Percentiles rank a stretch among this genome's conserved stretches.
These are phyloP conservation scores for Coniella vitis DNA, from an alignment of 2,329 filamentous ascomycete species.

Conservation along the genomic window DNA sequence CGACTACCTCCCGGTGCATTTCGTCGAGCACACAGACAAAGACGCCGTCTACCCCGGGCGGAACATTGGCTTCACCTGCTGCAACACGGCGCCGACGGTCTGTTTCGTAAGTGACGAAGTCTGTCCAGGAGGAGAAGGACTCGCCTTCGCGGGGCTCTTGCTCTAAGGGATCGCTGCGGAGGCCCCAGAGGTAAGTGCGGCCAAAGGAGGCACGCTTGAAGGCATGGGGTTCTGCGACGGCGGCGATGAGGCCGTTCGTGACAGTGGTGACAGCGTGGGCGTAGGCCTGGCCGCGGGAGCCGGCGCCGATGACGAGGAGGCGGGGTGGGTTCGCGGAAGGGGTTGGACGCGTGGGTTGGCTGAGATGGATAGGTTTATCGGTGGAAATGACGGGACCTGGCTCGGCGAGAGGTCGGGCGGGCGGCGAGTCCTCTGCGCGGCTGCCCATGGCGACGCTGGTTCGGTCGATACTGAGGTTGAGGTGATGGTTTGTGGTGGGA, in stretches of 20 bases:
- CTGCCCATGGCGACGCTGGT: conserved; percentile 12
- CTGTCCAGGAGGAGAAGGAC: conserved; percentile 65
- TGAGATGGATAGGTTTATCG: conserved; percentile 19
- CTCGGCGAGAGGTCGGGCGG: conserved; percentile 15
- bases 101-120: conserved; percentile 69
- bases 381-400: conserved; percentile 13
- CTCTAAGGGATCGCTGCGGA: neutral
- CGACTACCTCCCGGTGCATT: conserved; percentile 75
- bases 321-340: conserved; percentile 49
- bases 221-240: conserved; percentile 72
- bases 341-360: conserved; percentile 28
- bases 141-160: conserved; percentile 50
- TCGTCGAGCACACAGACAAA: conserved; percentile 74
- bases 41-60: conserved; percentile 52
- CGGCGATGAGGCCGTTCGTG: conserved; percentile 62
- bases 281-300: conserved; percentile 71
- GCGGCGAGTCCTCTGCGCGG: conserved; percentile 17
- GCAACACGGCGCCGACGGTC: conserved; percentile 48
- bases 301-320: conserved; percentile 76
- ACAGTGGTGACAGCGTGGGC: conserved; percentile 59
- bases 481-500: neutral
- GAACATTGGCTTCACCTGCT: conserved; percentile 39
- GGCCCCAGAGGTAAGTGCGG: conserved; percentile 64
- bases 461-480: neutral
- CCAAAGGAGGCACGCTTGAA: conserved; percentile 73